phyloP scores from a whole-genome alignment of 2,329 filamentous ascomycete genomes.

The Phialophora tarda region DNA sequence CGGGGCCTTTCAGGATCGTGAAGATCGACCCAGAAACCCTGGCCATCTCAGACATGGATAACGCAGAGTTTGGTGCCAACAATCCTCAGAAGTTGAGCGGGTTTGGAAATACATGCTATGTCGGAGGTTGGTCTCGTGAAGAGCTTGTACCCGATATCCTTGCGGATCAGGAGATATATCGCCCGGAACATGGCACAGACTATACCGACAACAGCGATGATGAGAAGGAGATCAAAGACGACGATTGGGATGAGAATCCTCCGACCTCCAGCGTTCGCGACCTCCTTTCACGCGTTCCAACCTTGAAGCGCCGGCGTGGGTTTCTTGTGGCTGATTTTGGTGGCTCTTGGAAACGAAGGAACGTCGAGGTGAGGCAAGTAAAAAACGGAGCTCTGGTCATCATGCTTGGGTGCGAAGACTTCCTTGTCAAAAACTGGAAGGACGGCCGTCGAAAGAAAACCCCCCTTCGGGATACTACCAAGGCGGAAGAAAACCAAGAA shows the following conservation, averaged over 20 bases:
- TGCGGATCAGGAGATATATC: neutral
- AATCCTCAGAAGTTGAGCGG: neutral
- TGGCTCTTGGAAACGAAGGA: neutral
- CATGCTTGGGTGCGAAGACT: neutral
- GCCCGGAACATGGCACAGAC: neutral
- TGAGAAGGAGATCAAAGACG: neutral
- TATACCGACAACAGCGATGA: neutral
- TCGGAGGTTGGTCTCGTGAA: neutral
- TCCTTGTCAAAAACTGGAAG: neutral
- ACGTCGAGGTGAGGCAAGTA: neutral
- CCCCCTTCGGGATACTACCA: neutral
- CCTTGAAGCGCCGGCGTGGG: neutral
- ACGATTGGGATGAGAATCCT: neutral
- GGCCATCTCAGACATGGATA: neutral
- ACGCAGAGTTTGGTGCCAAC: neutral
- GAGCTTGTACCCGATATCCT: neutral
- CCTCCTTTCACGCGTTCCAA: neutral
- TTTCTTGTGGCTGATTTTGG: neutral
- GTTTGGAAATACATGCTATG: neutral
- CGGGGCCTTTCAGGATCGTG: neutral
- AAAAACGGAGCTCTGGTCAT: neutral
- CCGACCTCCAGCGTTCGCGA: neutral
- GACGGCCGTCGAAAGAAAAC: neutral
- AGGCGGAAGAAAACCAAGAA: neutral
- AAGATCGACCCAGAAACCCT: neutral